Conservation (phyloP, 352 stramenopile species). For the Phytophthora brassicae region DNA sequence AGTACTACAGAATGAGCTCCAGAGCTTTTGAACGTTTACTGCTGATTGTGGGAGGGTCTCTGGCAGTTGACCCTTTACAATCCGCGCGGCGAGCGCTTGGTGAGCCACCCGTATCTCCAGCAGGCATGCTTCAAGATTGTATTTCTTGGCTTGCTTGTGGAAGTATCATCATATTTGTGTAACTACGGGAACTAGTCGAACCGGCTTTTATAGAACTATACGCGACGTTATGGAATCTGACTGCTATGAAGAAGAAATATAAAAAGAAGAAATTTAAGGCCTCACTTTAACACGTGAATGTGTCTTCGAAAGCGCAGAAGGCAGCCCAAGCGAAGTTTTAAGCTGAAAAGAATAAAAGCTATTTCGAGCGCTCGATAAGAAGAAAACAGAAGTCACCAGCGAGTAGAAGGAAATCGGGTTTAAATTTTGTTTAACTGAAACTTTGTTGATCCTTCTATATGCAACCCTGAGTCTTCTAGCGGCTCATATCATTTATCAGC, state of each 20-base stretch:
- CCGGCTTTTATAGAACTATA: slow-evolving; percentile 6
- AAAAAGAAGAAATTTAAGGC: no score
- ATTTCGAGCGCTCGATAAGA: no score
- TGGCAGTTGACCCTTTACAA: slow-evolving; percentile 2
- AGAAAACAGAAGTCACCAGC: no score
- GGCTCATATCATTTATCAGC: no score
- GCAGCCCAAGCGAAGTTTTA: no score
- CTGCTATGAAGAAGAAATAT: no score
- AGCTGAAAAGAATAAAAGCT: no score
- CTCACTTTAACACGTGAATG: no score
- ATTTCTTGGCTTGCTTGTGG: slow-evolving; percentile 6
- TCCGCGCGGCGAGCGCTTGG: neutral
- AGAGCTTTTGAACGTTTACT: slow-evolving; percentile 3
- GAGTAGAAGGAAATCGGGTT: no score
- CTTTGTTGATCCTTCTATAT: neutral
- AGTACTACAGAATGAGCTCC: slow-evolving; percentile 8
- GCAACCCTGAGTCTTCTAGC: no score
- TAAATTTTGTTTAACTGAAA: neutral
- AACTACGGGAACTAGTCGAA: slow-evolving; percentile 3
- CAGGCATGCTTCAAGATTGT: slow-evolving; percentile 9
- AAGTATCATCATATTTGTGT: slow-evolving; percentile 15
- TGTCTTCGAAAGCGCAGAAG: no score
- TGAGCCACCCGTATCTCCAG: slow-evolving; percentile 5
- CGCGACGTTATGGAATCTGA: neutral
- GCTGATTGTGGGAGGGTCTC: neutral